Percentiles rank a stretch among this genome's conserved stretches.
These are phyloP conservation scores for Plasmodium fragile DNA, from an alignment of 169 alveolate species.

Conservation along the genomic window DNA sequence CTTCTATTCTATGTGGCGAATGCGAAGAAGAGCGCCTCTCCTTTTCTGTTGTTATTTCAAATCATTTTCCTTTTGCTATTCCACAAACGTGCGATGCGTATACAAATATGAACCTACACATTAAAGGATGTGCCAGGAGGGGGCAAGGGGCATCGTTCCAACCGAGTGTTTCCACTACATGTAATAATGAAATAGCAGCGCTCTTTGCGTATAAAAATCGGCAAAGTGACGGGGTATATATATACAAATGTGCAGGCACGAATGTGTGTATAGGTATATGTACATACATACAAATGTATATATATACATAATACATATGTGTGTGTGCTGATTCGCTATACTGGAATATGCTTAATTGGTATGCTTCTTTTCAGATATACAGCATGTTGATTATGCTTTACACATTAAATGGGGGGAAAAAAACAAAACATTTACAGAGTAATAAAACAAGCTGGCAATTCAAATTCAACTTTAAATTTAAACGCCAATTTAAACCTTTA, in stretches of 20 bases:
- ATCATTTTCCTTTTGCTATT: neutral
- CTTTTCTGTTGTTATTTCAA: neutral
- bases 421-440: neutral
- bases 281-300: neutral
- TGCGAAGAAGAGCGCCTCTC: neutral
- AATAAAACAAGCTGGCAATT: neutral
- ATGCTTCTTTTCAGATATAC: neutral
- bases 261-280: neutral
- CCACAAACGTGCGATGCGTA: neutral
- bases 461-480: neutral
- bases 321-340: neutral
- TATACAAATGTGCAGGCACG: neutral
- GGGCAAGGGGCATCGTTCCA: neutral
- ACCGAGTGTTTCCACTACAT: neutral
- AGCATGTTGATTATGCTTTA: neutral
- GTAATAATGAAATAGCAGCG: neutral
- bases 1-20: neutral
- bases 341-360: neutral
- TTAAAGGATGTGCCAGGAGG: neutral
- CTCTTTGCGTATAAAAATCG: neutral
- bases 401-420: neutral
- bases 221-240: neutral
- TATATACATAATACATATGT: neutral
- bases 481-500: neutral
- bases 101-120: neutral